Conservation (phyloP, 1,284 basidiomycete genomes). For the Pseudozyma hubeiensis region DNA sequence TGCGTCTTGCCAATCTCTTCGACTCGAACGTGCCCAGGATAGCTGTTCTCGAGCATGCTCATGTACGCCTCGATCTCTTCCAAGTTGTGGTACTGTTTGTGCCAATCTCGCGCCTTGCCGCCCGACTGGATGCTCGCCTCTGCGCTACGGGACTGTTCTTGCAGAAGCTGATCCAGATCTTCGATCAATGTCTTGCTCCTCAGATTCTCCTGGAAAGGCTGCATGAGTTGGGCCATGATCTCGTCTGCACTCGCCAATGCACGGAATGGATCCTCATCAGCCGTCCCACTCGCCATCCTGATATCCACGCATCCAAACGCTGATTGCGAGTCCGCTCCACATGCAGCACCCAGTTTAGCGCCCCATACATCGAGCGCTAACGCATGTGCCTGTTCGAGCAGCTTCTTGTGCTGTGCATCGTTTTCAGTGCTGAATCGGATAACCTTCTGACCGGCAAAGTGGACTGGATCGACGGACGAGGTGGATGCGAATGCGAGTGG, state of each 20-base stretch:
- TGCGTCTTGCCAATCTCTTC: conserved; percentile 38
- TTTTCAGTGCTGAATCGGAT: conserved; percentile 29
- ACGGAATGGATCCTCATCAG: conserved; percentile 15
- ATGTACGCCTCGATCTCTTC: conserved; percentile 37
- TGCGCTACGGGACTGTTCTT: conserved; percentile 1
- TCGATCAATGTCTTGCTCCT: conserved; percentile 14
- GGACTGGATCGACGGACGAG: neutral
- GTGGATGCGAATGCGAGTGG: conserved; percentile 18
- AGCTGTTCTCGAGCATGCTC: conserved; percentile 14
- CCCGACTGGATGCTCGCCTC: too few relatives aligned
- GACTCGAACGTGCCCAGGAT: conserved; percentile 24
- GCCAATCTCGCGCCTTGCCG: conserved; percentile 13
- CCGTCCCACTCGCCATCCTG: conserved; percentile 11
- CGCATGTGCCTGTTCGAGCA: conserved; percentile 18
- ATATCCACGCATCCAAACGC: conserved; percentile 39
- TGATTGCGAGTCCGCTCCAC: neutral
- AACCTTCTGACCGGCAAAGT: conserved; percentile 35
- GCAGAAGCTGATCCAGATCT: conserved; percentile 17
- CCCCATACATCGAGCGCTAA: conserved; percentile 37
- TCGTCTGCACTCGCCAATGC: neutral
- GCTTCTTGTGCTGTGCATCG: conserved; percentile 1
- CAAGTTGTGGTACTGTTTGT: conserved; percentile 30
- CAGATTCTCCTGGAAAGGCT: conserved; percentile 1
- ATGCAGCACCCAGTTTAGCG: conserved; percentile 17
- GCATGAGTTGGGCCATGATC: conserved; percentile 1